Conservation (phyloP, 805 yeast species). For the Candida broadrunensis region DNA sequence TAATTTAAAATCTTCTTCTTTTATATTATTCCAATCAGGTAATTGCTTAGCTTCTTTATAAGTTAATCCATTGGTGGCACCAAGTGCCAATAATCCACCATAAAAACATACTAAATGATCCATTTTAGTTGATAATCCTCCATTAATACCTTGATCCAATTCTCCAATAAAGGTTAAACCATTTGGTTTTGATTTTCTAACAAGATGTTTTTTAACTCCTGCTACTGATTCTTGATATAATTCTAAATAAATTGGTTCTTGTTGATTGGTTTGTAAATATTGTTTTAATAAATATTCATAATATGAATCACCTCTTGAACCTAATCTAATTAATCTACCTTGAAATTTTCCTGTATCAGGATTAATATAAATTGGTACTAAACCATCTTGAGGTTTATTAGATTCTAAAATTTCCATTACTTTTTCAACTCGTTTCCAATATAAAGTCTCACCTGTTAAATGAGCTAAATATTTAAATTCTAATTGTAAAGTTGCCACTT, state of each 20-base stretch:
- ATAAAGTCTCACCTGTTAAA: slow-evolving; percentile 73
- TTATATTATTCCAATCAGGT: slow-evolving; percentile 54
- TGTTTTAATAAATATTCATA: slow-evolving; percentile 88
- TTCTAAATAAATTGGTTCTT: slow-evolving; percentile 58
- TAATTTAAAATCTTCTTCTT: slow-evolving; percentile 61
- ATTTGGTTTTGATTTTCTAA: slow-evolving; percentile 59
- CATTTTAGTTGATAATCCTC: slow-evolving; percentile 68
- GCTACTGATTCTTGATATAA: slow-evolving; percentile 76
- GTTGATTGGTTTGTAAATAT: slow-evolving; percentile 69
- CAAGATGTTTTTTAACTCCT: slow-evolving; percentile 71
- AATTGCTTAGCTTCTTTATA: slow-evolving; percentile 51
- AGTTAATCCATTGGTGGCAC: slow-evolving; percentile 78
- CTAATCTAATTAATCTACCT: slow-evolving; percentile 69
- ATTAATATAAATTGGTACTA: slow-evolving; percentile 76
- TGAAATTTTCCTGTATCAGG: slow-evolving; percentile 72
- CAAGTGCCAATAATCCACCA: slow-evolving; percentile 85
- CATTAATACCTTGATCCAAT: slow-evolving; percentile 62
- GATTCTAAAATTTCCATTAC: slow-evolving; percentile 69
- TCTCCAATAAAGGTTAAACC: slow-evolving; percentile 75
- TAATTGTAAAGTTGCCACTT: slow-evolving; percentile 80
- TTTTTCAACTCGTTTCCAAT: slow-evolving; percentile 77
- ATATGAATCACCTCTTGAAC: slow-evolving; percentile 91
- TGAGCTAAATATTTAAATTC: slow-evolving; percentile 81
- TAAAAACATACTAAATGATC: slow-evolving; percentile 91
- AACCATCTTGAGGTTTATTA: slow-evolving; percentile 64